Percentiles rank a stretch among this genome's conserved stretches.
These are phyloP conservation scores for Quercus engelmannii DNA, from an alignment of 306 rosid species.

Conservation along the genomic window DNA sequence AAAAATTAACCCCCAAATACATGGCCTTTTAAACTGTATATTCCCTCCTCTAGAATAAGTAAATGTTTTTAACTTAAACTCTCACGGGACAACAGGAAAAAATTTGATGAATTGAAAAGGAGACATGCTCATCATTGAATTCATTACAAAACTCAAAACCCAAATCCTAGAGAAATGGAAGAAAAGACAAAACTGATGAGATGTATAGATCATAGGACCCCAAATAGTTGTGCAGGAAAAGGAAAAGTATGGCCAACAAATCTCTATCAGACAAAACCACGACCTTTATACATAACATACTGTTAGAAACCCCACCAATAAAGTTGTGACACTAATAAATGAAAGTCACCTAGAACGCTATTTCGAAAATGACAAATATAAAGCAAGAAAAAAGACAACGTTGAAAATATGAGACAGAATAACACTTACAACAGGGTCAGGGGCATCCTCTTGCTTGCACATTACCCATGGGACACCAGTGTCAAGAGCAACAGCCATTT, in stretches of 20 bases:
- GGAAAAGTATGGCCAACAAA: conserved; percentile 14
- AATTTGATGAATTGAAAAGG: neutral
- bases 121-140: neutral
- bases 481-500: conserved; percentile 82
- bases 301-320: conserved; percentile 43
- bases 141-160: neutral
- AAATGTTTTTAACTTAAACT: neutral
- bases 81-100: neutral
- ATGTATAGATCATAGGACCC: neutral
- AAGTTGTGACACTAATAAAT: conserved; percentile 14
- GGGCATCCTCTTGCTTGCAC: conserved; percentile 99
- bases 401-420: neutral
- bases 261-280: conserved; percentile 1
- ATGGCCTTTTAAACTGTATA: neutral
- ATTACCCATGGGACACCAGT: conserved; percentile 98
- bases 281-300: conserved; percentile 9
- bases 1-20: neutral
- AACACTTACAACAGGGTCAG: conserved; percentile 75
- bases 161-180: conserved; percentile 1
- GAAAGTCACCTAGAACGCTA: conserved; percentile 7
- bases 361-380: conserved; percentile 11
- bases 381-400: neutral
- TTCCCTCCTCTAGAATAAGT: neutral
- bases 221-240: conserved; percentile 7
- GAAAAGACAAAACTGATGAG: conserved; percentile 1